Evolutionary conservation across 108 stramenopile species (phyloP).

Genomic region (Seminavis robusta): DNA sequence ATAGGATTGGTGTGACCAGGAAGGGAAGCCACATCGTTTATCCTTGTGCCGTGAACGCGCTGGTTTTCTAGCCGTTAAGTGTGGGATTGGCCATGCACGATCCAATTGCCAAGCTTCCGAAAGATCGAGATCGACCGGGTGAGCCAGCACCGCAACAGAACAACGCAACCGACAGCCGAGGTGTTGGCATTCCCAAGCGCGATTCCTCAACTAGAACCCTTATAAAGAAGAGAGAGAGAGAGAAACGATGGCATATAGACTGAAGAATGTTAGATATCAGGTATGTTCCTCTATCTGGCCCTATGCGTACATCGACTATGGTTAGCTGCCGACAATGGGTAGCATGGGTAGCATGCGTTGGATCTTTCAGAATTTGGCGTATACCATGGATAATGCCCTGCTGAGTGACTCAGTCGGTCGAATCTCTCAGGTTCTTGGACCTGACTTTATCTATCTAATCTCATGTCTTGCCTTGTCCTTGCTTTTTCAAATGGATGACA

Average conservation of each 20-base stretch:
- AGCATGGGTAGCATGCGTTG: not conserved
- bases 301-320: not conserved
- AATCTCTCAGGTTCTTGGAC: not conserved
- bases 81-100: too few species aligned
- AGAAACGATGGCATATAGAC: constrained; percentile 50
- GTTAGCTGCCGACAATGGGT: not conserved
- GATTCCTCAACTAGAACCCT: too few species aligned
- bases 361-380: not conserved
- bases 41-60: too few species aligned
- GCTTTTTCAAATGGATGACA: constrained; percentile 1
- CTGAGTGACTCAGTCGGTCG: constrained; percentile 4
- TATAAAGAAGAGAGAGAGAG: too few species aligned
- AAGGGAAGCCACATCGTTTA: too few species aligned
- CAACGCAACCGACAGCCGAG: too few species aligned
- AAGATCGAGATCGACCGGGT: too few species aligned
- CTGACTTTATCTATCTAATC: not conserved
- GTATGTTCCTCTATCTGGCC: constrained; percentile 13
- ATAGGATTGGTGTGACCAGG: too few species aligned
- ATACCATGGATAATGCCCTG: not conserved
- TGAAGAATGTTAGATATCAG: constrained; percentile 41
- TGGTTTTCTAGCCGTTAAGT: too few species aligned
- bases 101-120: too few species aligned
- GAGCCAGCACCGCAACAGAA: too few species aligned
- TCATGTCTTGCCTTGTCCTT: not conserved
- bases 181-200: too few species aligned